Evolutionary conservation across 805 yeast genomes (phyloP).

Genomic region (Dipodascopsis uninucleata): DNA sequence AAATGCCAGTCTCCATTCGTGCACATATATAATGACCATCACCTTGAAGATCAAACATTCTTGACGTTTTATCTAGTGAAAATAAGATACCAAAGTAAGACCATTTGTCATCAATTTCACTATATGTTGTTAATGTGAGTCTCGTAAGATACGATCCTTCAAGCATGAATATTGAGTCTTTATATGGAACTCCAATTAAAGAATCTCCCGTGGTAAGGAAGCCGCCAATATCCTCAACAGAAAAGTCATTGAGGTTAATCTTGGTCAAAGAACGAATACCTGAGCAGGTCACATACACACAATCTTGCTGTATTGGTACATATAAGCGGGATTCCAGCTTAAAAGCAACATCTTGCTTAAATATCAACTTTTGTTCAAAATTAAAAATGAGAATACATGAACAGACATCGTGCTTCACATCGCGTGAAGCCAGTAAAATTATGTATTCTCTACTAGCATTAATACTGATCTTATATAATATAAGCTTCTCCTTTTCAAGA

Average conservation of each 20-base stretch:
- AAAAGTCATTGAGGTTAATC: slow-evolving; percentile 11
- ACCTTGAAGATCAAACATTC: slow-evolving; percentile 27
- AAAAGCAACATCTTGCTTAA: slow-evolving; percentile 10
- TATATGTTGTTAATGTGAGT: slow-evolving; percentile 22
- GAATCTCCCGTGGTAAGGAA: slow-evolving; percentile 26
- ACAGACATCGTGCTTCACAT: slow-evolving; percentile 13
- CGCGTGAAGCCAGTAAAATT: slow-evolving; percentile 16
- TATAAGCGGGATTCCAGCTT: slow-evolving; percentile 14
- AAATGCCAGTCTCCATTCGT: slow-evolving; percentile 24
- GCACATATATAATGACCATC: slow-evolving; percentile 29
- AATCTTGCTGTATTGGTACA: slow-evolving; percentile 18
- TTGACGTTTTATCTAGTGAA: slow-evolving; percentile 25
- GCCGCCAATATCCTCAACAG: slow-evolving; percentile 13
- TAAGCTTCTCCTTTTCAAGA: slow-evolving; percentile 2
- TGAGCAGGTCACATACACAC: slow-evolving; percentile 24
- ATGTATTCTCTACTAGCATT: slow-evolving; percentile 16
- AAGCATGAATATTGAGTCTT: slow-evolving; percentile 27
- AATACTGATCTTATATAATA: slow-evolving; percentile 12
- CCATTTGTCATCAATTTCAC: slow-evolving; percentile 19
- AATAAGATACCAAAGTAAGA: slow-evolving; percentile 24
- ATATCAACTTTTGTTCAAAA: slow-evolving; percentile 22
- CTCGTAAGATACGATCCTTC: slow-evolving; percentile 27
- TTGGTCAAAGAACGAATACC: slow-evolving; percentile 24
- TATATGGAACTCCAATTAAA: slow-evolving; percentile 26
- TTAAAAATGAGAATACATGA: slow-evolving; percentile 16